Base-by-base conservation (phyloP, 306 rosid species). In the Lagenaria siceraria region DNA sequence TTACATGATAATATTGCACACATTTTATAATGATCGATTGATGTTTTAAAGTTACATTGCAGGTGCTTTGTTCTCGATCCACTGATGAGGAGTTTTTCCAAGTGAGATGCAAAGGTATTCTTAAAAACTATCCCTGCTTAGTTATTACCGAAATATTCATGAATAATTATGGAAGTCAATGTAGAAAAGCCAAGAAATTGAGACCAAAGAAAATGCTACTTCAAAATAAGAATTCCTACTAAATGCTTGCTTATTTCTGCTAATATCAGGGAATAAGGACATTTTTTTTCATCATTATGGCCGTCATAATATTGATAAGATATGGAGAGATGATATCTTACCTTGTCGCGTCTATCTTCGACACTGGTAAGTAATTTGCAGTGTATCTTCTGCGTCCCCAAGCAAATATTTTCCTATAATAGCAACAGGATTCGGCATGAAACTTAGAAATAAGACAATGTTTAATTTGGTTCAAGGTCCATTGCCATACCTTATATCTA, bases 311-410 rank as follows among this genome's bases (percentile, higher is more conserved):
- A 88, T 94, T 29, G 87, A 94, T 82, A 87, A 85, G 86, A 94
- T 94, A 63, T 94, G 97, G 97, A 86, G 91, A 74, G 96, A 94
- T 81, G 98, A 92, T 82, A 90, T 94, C 74, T 84, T 94, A 71
- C 97, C 98, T 75, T 94, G 98, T 78, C 96, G 98, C 36, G 83
- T 87, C 74, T 94, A 94, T 86, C 94, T 94, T 83, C 86, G 97
- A 40, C 97, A 94, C 82, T 94, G 98, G 98, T 94, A 58, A 88
- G 90, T 82, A 43, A 55, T 56, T 70, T 19, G 2, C n/a, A 8
- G 25, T 11, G 6, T 10, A 42, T 29, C 13, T 49, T 38, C n/a
- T 82, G 35, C 4, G 2, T 60, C 8, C 18, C 21, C 63, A 9
- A 55, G 19, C 43, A 18, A 29, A 48, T 38, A 51, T 25, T 38